Evolutionary conservation across 176 grass and related monocot genomes (phyloP).

Genomic region (Rhipidocladum racemiflorum): DNA sequence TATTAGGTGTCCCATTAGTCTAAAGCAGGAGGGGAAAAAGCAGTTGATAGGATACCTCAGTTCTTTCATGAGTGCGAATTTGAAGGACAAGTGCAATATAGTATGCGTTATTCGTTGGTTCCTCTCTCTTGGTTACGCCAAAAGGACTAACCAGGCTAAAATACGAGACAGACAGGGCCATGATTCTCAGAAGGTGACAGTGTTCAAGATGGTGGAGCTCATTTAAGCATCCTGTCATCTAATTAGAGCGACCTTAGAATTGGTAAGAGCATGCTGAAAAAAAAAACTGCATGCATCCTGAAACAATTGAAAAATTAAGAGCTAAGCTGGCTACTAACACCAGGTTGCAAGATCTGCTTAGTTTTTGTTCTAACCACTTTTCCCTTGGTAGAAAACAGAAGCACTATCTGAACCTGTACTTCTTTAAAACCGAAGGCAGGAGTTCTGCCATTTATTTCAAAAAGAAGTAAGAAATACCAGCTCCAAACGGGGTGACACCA

Average conservation of each 20-base stretch:
- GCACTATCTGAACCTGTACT: not conserved
- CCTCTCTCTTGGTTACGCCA: not conserved
- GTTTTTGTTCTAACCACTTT: not conserved
- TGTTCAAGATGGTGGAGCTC: not conserved
- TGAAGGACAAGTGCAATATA: not conserved
- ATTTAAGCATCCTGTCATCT: not conserved
- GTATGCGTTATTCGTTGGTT: constrained; percentile 18
- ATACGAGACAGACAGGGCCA: not conserved
- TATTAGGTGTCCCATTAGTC: constrained; percentile 5
- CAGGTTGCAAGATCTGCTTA: not conserved
- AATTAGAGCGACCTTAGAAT: not conserved
- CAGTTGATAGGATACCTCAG: too few species aligned
- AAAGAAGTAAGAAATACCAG: too few species aligned
- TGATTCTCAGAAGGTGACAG: not conserved
- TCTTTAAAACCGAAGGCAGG: too few species aligned
- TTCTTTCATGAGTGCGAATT: constrained; percentile 17
- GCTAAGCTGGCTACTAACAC: not conserved
- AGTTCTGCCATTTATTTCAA: too few species aligned
- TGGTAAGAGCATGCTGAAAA: not conserved
- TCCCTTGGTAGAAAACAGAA: not conserved
- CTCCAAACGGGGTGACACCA: too few species aligned
- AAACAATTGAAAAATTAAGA: not conserved
- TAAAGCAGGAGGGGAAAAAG: too few species aligned
- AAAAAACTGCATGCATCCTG: not conserved
- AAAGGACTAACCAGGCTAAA: not conserved